Base-by-base conservation (phyloP, 495 filamentous ascomycete species). In the Durotheca rogersii region DNA sequence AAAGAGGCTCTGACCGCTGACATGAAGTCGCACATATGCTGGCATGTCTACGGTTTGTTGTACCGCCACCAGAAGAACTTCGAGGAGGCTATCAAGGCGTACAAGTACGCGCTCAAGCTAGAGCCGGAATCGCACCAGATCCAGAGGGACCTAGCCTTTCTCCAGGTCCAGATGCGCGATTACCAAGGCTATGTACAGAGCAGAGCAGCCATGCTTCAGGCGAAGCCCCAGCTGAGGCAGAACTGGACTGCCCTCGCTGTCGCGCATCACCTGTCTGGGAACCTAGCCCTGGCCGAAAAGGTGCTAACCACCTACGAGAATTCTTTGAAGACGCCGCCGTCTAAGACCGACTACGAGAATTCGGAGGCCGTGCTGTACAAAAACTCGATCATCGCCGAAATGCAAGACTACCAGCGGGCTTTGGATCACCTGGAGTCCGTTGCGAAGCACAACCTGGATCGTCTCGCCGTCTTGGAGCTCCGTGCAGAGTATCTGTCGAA, bases 21-120 rank as follows among this genome's bases (percentile, higher is more conserved):
- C 61, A 96, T 97, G 90, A 96, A 91, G 72, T 96, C 90, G 53
- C 94, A 97, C 69, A 90, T 97, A 58, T 96, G 91, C 74, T 99
- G 93, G 93, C 93, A 99, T 69, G 94, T 99, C 29, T 97, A 97
- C 62, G 93, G 93, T n/a, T 72, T 99, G 49, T 78, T 99, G 30
- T 96, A 91, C 68, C 83, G 92, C 20, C 82, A 89, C 18, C 81
- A 84, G 58, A 97, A 97, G 79, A 96, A 97, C 73, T 96, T 91
- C 50, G 92, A 96, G 69, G 93, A 97, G 71, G 90, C 94, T 4
- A 96, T 96, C 72, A 97, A 96, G 75, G 93, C 93, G 34, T 99
- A 99, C 75, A 91, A 91, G 58, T 94, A 91, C 66, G 93, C 93
- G 6, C 70, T 99, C 59, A 83, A 81, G 68, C 80, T 96, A 35